phyloP scores from a whole-genome alignment of 805 yeast genomes.

The Cyberlindnera mississippiensis region DNA sequence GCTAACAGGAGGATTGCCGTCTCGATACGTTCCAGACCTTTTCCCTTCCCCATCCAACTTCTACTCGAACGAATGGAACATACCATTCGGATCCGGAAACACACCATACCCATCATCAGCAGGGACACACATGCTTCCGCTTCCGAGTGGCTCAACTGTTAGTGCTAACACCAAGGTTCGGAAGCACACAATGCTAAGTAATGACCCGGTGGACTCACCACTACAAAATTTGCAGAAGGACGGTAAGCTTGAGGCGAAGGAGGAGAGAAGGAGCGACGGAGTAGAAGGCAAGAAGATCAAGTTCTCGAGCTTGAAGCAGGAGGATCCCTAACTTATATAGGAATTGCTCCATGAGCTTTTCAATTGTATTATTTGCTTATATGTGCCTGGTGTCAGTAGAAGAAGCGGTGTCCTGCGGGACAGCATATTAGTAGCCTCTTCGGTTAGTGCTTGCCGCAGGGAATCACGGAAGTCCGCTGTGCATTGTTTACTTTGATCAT shows the following conservation, averaged over 20 bases:
- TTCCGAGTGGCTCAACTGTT: slow-evolving; percentile 5
- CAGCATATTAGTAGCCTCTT: too few relatives aligned
- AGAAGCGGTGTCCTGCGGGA: too few relatives aligned
- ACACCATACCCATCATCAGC: slow-evolving; percentile 37
- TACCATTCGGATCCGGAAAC: slow-evolving; percentile 39
- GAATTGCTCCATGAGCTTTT: too few relatives aligned
- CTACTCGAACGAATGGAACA: slow-evolving; percentile 58
- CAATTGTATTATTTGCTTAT: too few relatives aligned
- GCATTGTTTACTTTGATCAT: too few relatives aligned
- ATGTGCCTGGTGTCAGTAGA: too few relatives aligned
- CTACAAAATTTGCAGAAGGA: slow-evolving; percentile 15
- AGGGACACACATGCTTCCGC: slow-evolving; percentile 20
- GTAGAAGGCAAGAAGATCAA: slow-evolving; percentile 9
- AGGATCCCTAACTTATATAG: too few relatives aligned
- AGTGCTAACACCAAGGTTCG: slow-evolving; percentile 6
- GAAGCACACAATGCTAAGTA: slow-evolving; percentile 11
- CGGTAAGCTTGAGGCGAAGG: slow-evolving; percentile 1
- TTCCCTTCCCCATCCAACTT: slow-evolving; percentile 81
- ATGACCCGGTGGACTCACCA: slow-evolving; percentile 19
- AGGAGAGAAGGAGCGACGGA: not conserved
- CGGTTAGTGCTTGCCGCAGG: too few relatives aligned
- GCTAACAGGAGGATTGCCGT: slow-evolving; percentile 62
- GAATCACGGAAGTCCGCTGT: too few relatives aligned
- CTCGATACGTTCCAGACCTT: slow-evolving; percentile 65
- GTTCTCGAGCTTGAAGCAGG: slow-evolving; percentile 4